Evolutionary conservation across 176 grass and related monocot genomes (phyloP).

Genomic region (Panicum miliaceum): DNA sequence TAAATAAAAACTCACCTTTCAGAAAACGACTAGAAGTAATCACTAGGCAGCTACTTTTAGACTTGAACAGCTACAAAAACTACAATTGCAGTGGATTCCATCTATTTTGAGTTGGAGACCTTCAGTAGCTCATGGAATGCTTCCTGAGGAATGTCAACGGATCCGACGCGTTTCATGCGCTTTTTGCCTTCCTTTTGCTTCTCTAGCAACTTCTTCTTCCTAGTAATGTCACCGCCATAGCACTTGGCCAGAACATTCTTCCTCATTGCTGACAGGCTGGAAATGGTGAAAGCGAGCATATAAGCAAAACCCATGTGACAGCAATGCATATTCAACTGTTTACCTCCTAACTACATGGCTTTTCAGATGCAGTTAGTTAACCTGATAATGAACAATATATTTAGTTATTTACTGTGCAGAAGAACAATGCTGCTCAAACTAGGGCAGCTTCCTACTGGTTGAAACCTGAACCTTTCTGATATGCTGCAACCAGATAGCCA

Average conservation of each 20-base stretch:
- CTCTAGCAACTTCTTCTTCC: constrained; percentile 96
- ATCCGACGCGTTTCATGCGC: constrained; percentile 98
- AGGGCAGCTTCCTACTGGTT: background rate
- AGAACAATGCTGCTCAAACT: constrained; percentile 4
- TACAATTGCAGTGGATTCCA: background rate
- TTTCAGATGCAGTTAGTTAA: constrained; percentile 10
- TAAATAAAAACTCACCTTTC: constrained; percentile 28
- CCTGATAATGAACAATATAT: background rate
- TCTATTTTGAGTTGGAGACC: constrained; percentile 71
- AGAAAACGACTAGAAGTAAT: background rate
- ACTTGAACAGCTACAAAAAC: background rate
- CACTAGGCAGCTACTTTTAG: background rate
- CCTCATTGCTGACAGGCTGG: constrained; percentile 92
- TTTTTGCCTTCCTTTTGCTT: constrained; percentile 99
- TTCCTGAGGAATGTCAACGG: constrained; percentile 94
- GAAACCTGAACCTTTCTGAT: background rate
- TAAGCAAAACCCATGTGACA: constrained; percentile 21
- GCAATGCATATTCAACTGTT: background rate
- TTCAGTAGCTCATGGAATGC: constrained; percentile 94
- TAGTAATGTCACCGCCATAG: constrained; percentile 94
- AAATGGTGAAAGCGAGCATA: constrained; percentile 32
- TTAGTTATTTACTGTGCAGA: background rate
- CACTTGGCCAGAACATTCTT: constrained; percentile 99
- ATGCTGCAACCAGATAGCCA: background rate
- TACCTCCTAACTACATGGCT: constrained; percentile 1